Evolutionary conservation across 139 green algal genomes (phyloP), one percentile per base, ranked within the genome.

Genomic region (Picochlorum costavermella): DNA sequence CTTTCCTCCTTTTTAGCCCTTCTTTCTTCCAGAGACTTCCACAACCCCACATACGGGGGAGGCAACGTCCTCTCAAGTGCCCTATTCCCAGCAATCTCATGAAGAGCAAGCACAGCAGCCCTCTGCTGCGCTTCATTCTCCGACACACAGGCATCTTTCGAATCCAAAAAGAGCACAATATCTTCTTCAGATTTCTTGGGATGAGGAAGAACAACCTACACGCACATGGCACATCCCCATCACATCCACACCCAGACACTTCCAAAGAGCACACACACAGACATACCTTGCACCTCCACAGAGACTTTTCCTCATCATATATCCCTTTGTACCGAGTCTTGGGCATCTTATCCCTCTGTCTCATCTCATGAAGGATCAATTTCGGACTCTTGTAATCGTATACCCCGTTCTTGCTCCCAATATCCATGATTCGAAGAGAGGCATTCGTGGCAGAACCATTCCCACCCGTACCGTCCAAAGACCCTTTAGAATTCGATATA

Each of bases 331-430:
- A 90, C 6, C 74, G 70, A 14, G 85, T 75, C 55, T 68, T 75
- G 4, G 71, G 75, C 48, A 71, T 70, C 71, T 91, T 90, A 65
- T 88, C 61, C 36, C 63, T 67, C 58, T 79, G 56, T 16, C 66
- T 63, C 81, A 77, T 88, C 76, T 95, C 88, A 30, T 82, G 71
- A 36, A 95, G 73, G 44, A 91, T 76, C 74, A 94, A 76, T 73
- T 86, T 85, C 50, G 88, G 86, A 8, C 65, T 81, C 78, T 92
- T 92, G 55, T 68, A 36, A 14, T 81, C 84, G 71, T 88, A 94
- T 70, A 78, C 87, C 0, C 86, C 88, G 2, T 64, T 82, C 23
- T 59, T 63, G 61, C 75, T 87, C 60, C 77, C 77, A 28, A 91
- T 63, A 58, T 89, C 81, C 78, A 89, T 87, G n/a, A 83, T 80